phyloP scores from a whole-genome alignment of 805 yeast genomes.

The Starmerella cellae region DNA sequence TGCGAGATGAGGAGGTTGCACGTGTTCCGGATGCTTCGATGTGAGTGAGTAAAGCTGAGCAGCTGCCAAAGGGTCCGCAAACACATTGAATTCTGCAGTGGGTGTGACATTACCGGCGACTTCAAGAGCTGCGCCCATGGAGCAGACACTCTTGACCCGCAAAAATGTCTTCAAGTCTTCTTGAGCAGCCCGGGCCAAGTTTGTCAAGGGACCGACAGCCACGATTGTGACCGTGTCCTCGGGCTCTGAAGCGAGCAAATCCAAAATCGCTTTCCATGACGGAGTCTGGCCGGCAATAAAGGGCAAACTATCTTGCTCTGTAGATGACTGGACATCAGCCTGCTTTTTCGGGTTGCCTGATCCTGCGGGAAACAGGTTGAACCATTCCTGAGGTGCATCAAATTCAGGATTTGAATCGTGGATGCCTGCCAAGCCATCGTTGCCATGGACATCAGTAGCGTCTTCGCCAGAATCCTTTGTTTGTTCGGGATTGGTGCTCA shows the following conservation, averaged over 20 bases:
- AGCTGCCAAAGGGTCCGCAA: constrained; percentile 32
- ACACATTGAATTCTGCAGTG: constrained; percentile 32
- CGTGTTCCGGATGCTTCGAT: constrained; percentile 23
- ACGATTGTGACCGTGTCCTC: constrained; percentile 28
- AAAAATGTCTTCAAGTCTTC: constrained; percentile 29
- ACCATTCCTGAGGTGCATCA: constrained; percentile 25
- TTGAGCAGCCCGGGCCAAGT: constrained; percentile 31
- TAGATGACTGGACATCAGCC: not conserved
- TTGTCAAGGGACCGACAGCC: constrained; percentile 32
- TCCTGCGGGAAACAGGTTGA: constrained; percentile 18
- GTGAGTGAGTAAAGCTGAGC: constrained; percentile 29
- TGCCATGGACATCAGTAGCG: constrained; percentile 32
- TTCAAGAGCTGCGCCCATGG: constrained; percentile 32
- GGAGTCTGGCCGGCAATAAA: constrained; percentile 25
- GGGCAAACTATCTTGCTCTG: not conserved
- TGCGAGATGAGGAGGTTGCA: constrained; percentile 23
- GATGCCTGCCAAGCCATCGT: constrained; percentile 32
- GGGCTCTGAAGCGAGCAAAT: constrained; percentile 27
- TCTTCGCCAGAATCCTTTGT: constrained; percentile 15
- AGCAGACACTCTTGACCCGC: constrained; percentile 27
- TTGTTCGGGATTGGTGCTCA: constrained; percentile 3
- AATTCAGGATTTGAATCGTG: constrained; percentile 28
- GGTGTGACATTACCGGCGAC: constrained; percentile 32
- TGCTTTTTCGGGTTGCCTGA: not conserved
- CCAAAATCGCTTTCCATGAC: constrained; percentile 29